Evolutionary conservation across 352 stramenopile species (phyloP).

Genomic region (Elongisporangium undulatum): DNA sequence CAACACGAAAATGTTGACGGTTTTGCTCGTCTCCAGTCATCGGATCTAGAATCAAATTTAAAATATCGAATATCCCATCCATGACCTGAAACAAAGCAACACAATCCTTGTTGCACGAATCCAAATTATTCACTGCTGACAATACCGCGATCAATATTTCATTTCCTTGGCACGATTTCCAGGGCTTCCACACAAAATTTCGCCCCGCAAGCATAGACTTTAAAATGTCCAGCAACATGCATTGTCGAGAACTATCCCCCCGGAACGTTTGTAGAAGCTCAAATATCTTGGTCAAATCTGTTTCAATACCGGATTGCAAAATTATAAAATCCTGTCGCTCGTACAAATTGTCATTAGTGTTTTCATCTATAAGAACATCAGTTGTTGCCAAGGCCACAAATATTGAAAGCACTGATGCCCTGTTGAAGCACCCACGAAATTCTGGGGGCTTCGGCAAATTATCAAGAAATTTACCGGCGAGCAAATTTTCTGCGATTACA

Average conservation of each 20-base stretch:
- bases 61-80: conserved; percentile 42
- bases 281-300: conserved; percentile 51
- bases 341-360: neutral
- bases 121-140: conserved; percentile 39
- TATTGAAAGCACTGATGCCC: conserved; percentile 27
- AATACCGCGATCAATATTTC: conserved; percentile 57
- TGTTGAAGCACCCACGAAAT: conserved; percentile 4
- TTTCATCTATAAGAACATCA: conserved; percentile 2
- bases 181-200: conserved; percentile 31
- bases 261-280: conserved; percentile 42
- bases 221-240: conserved; percentile 33
- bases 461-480: conserved; percentile 22
- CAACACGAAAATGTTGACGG: conserved; percentile 32
- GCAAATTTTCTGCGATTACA: conserved; percentile 33
- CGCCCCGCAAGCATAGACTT: conserved; percentile 41
- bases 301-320: conserved; percentile 48
- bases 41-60: conserved; percentile 41
- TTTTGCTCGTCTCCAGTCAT: conserved; percentile 18
- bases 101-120: conserved; percentile 11
- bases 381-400: conserved; percentile 31
- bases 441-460: conserved; percentile 11
- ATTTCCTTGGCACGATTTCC: conserved; percentile 48
- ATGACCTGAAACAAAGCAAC: conserved; percentile 31
- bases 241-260: conserved; percentile 23
- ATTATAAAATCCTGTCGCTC: conserved; percentile 14